A percentile compares a stretch with the other conserved stretches of the same genome.
These are phyloP conservation scores for Coemansia sp. DNA, from an alignment of 192 early-diverging fungal species.

Conservation along the genomic window DNA sequence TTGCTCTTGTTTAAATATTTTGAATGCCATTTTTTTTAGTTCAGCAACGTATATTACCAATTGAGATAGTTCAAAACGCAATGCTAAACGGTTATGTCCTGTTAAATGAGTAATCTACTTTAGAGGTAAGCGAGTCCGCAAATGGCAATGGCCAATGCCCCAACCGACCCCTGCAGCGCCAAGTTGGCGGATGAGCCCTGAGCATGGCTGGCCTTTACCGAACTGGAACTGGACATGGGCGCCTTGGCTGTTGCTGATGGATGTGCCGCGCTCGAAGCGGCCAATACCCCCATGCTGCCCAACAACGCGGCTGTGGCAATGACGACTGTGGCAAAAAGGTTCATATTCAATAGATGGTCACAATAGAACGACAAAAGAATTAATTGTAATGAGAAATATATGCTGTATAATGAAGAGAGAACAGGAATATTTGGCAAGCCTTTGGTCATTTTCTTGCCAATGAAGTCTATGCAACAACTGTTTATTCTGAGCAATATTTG, in stretches of 20 bases:
- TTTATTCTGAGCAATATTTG: constrained; percentile 1
- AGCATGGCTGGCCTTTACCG: constrained; percentile 26
- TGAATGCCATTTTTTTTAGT: not conserved
- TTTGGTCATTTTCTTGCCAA: not conserved
- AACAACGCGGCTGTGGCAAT: not conserved
- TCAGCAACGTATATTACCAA: not conserved
- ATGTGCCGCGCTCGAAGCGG: constrained; percentile 1
- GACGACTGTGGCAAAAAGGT: not conserved
- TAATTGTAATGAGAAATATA: not conserved
- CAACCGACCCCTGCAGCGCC: constrained; percentile 28
- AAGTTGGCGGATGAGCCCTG: constrained; percentile 14
- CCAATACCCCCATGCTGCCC: not conserved
- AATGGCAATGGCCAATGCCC: constrained; percentile 42
- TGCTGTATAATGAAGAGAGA: no score
- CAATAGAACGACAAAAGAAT: no score
- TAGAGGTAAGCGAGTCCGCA: constrained; percentile 41
- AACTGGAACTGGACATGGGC: constrained; percentile 9
- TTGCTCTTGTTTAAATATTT: constrained; percentile 30
- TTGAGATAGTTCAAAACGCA: not conserved
- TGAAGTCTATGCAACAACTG: not conserved
- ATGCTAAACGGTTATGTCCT: not conserved
- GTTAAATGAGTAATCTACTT: constrained; percentile 6
- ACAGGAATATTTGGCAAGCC: no score
- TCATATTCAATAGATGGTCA: not conserved
- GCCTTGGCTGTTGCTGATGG: not conserved